Percentiles rank a stretch among this genome's conserved stretches.
Conservation (phyloP, 441 rosid species). For the Arabidopsis lyrata region DNA sequence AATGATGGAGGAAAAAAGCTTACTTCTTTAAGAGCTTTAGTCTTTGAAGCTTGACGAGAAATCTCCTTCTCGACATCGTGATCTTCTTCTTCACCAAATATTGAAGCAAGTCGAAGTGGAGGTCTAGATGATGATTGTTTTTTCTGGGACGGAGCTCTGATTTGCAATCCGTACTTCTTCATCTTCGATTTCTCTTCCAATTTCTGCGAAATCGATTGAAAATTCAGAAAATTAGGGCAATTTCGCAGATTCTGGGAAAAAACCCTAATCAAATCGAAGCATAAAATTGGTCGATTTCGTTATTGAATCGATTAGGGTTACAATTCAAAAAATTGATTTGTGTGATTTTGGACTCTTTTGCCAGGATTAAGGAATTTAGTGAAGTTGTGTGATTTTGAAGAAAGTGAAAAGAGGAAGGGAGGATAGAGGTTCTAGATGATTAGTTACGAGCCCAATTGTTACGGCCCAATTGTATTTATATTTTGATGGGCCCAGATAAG, state of each 20-base stretch:
- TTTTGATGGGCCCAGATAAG: not conserved
- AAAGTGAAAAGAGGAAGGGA: not conserved
- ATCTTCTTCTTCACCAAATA: conserved; percentile 59
- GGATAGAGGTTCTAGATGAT: not conserved
- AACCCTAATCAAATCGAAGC: not conserved
- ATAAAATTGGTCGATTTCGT: not conserved
- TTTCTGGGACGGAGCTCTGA: conserved; percentile 71
- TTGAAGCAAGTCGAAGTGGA: conserved; percentile 50
- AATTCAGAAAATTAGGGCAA: not conserved
- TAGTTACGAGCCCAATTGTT: not conserved
- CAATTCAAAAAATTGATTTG: not conserved
- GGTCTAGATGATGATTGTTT: conserved; percentile 58
- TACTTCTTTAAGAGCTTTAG: conserved; percentile 73
- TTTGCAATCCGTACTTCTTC: conserved; percentile 86
- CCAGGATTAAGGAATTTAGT: not conserved
- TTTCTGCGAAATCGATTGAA: not conserved
- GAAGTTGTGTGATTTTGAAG: not conserved
- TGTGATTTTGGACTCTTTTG: too few relatives aligned
- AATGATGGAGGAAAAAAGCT: not conserved
- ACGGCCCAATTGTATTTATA: not conserved
- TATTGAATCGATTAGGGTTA: conserved; percentile 8
- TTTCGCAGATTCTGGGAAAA: not conserved
- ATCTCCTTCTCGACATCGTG: conserved; percentile 79
- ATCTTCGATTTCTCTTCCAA: conserved; percentile 43
- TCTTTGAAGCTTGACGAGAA: conserved; percentile 75